phyloP scores from a whole-genome alignment of 768 basidiomycete species.

The Leucosporidium scottii region DNA sequence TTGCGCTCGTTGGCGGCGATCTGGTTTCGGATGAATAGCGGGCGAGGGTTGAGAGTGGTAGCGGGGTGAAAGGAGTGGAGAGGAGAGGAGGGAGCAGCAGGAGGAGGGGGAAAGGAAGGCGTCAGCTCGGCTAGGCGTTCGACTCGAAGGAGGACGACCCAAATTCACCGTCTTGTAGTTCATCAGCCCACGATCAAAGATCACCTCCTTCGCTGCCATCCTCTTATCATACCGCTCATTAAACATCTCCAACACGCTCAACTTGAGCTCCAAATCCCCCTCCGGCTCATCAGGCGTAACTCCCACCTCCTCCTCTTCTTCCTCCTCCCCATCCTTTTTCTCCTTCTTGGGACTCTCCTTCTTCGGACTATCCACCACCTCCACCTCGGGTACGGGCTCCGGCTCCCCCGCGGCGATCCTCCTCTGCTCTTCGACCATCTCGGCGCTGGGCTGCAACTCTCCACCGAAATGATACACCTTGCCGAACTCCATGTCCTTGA shows the following conservation, averaged over 20 bases:
- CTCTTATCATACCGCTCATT: slow-evolving; percentile 79
- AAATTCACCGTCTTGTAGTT: slow-evolving; percentile 83
- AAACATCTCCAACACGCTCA: slow-evolving; percentile 84
- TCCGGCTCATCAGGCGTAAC: slow-evolving; percentile 63
- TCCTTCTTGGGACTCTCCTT: slow-evolving; percentile 42
- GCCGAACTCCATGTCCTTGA: slow-evolving; percentile 94
- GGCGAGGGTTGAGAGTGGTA: background rate
- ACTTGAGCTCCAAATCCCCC: slow-evolving; percentile 78
- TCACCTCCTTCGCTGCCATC: slow-evolving; percentile 72
- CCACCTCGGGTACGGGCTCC: slow-evolving; percentile 38
- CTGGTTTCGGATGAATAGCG: slow-evolving; percentile 45
- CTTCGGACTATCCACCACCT: background rate
- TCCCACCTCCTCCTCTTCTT: slow-evolving; percentile 50
- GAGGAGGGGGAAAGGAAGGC: background rate
- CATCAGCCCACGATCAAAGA: slow-evolving; percentile 83
- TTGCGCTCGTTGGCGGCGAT: slow-evolving; percentile 89
- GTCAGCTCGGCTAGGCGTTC: background rate
- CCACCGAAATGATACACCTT: slow-evolving; percentile 79
- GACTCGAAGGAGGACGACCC: background rate
- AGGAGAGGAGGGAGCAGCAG: too few relatives aligned
- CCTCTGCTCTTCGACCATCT: slow-evolving; percentile 56
- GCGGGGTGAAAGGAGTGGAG: too few relatives aligned
- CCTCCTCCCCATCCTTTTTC: slow-evolving; percentile 42
- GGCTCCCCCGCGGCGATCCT: slow-evolving; percentile 45
- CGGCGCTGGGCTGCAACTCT: slow-evolving; percentile 59